Conservation (phyloP, 768 basidiomycete species). For the Macrolepiota fuliginosa region DNA sequence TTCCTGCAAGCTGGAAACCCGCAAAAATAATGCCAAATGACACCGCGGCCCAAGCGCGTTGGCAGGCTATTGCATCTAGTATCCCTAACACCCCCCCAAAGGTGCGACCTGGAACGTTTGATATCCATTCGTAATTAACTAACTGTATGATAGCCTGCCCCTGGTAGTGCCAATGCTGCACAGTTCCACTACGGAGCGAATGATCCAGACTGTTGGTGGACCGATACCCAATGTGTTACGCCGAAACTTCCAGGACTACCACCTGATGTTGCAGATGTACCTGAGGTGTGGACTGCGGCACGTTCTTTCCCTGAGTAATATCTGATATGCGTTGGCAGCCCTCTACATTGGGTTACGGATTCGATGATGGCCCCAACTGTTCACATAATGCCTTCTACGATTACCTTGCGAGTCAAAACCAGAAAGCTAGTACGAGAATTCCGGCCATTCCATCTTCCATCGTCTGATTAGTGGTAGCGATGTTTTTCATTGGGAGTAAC, state of each 20-base stretch:
- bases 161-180: constrained; percentile 18
- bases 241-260: constrained; percentile 45
- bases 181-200: constrained; percentile 27
- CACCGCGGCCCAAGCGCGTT: constrained; percentile 39
- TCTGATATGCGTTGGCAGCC: constrained; percentile 33
- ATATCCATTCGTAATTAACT: not conserved
- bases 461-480: constrained; percentile 30
- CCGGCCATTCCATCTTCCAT: not conserved
- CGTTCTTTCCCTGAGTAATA: not conserved
- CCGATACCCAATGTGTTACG: constrained; percentile 36
- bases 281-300: constrained; percentile 39
- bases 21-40: constrained; percentile 43
- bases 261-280: constrained; percentile 41
- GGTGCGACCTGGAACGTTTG: constrained; percentile 17
- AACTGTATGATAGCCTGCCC: constrained; percentile 19
- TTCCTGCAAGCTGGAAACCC: constrained; percentile 44
- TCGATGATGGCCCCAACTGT: constrained; percentile 67
- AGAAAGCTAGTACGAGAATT: constrained; percentile 51
- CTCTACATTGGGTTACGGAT: constrained; percentile 53
- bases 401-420: constrained; percentile 46
- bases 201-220: constrained; percentile 59
- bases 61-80: constrained; percentile 35
- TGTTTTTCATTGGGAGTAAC: constrained; percentile 64
- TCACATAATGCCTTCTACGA: constrained; percentile 64
- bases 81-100: constrained; percentile 51